Base-by-base conservation (phyloP, 495 filamentous ascomycete genomes). In the Physcia stellaris region DNA sequence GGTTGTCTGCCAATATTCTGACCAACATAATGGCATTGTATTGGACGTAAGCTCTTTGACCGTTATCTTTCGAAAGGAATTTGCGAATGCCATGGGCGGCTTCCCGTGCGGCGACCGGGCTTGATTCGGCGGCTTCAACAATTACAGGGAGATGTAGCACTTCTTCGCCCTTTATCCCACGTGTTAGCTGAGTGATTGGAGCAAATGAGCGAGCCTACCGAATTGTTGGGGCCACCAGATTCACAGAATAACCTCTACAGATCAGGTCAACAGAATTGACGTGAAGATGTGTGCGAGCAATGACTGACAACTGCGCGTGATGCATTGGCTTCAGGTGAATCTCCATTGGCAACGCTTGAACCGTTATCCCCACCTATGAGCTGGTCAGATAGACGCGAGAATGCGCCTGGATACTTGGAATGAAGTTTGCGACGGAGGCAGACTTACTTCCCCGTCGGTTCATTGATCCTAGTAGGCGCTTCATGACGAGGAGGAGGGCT, bases 21-120 rank as follows among this genome's bases (percentile, higher is more conserved):
- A 87, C 71, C 35, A 99, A 68, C 92, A 96, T 99, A 48, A 96
- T 80, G 37, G 82, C 80, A 63, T 96, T 95, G 66, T 94, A 95
- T 60, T 96, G 90, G 27, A 76, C 72, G 41, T 81, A 71, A 15
- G 77, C 73, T 23, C 67, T 62, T 19, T 61, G 55, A 45, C 57
- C 63, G 54, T 79, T 70, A 32, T 87, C 80, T 28, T 69, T 73
- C 27, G 73, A 67, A 29, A 98, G 67, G 52, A 80, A 85, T 51
- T 86, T 88, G 52, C 83, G 79, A 52, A 96, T 83, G 40, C 76
- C 62, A 39, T 68, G 53, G 30, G 84, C 82, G 40, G 81, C 79
- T 49, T 83, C 80, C 38, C 73, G 71, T 22, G 88, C 86, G 16
- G 92, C 92, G 22, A 62, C 61, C 9, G 90, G 86, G 32, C 83